Evolutionary conservation across 1,139 yeast genomes (phyloP), one percentile per base, ranked within the genome.

Genomic region (Kluyveromyces marxianus): DNA sequence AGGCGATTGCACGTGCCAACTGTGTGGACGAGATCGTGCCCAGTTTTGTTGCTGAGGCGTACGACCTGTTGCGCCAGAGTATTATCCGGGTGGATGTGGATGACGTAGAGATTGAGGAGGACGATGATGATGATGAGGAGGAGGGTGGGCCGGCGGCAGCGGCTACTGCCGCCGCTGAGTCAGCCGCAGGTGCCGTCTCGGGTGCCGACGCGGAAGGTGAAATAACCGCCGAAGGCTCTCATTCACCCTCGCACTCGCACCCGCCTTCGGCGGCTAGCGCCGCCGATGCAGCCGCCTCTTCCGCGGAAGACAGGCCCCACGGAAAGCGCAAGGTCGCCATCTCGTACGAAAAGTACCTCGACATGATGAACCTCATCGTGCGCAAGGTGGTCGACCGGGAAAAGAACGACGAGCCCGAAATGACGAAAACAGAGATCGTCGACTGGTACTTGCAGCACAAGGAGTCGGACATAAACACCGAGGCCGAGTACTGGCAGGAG

Each of bases 1-100:
- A 92, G 66, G 98, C 97, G 1, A 92, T 92, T 67, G 98, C 98
- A 1, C 77, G 96, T 56, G 97, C 98, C 36, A 92, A 92, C 65
- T 92, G 98, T 69, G 85, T 92, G 7, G 94, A 87, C 54, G 87
- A 79, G 49, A 87, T 94, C 49, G 82, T 94, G 0, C 89, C 95
- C 27, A 76, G 78, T 37, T 86, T 89, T 65, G 97, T 92, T 38
- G 85, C 90, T 2, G 98, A 94, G 63, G 98, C 98, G 0, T 90
- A 85, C 65, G 94, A 86, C 58, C 71, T 92, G 50, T 73, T 92
- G 57, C 81, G 95, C 59, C 96, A 88, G 67, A 86, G 96, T 39
- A 90, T 92, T 51, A 88, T 92, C 54, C 80, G 95, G 54, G 97
- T 92, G 40, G 97, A 92, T 62, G 85, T 85, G 68, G 98, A 92